phyloP scores from a whole-genome alignment of 1,139 yeast species.

The Groenewaldozyma auringiensis region DNA sequence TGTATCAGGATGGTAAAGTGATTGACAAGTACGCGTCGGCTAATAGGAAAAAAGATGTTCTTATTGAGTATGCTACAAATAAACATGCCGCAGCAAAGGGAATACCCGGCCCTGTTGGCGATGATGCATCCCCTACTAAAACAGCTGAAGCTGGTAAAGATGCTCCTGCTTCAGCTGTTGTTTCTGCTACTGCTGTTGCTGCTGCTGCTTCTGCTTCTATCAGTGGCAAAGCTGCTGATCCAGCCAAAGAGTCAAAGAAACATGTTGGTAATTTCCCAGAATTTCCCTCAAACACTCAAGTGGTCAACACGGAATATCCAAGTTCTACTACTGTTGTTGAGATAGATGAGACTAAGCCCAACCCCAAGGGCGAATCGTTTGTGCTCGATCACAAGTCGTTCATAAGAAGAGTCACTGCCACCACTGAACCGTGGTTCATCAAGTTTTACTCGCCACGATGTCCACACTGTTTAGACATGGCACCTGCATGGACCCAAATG shows the following conservation, averaged over 20 bases:
- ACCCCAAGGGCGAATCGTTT: slow-evolving; percentile 21
- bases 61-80: slow-evolving; percentile 11
- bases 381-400: slow-evolving; percentile 19
- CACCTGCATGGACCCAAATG: slow-evolving; percentile 33
- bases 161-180: neutral
- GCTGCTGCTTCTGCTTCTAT: slow-evolving; percentile 4
- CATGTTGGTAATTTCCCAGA: slow-evolving; percentile 11
- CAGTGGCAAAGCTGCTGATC: slow-evolving; percentile 1
- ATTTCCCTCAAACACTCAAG: slow-evolving; percentile 12
- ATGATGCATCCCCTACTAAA: slow-evolving; percentile 1
- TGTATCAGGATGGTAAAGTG: slow-evolving; percentile 29
- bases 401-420: slow-evolving; percentile 18
- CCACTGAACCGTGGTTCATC: slow-evolving; percentile 34
- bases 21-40: slow-evolving; percentile 20
- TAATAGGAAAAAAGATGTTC: slow-evolving; percentile 11
- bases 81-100: slow-evolving; percentile 3
- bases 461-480: slow-evolving; percentile 33
- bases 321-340: slow-evolving; percentile 10
- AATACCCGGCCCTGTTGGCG: neutral
- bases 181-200: slow-evolving; percentile 3
- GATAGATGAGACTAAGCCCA: slow-evolving; percentile 15
- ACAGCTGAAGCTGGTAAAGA: neutral
- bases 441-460: slow-evolving; percentile 36
- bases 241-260: neutral
- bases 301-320: slow-evolving; percentile 16